phyloP scores from a whole-genome alignment of 2,329 filamentous ascomycete species.

The Microdochium paspali region DNA sequence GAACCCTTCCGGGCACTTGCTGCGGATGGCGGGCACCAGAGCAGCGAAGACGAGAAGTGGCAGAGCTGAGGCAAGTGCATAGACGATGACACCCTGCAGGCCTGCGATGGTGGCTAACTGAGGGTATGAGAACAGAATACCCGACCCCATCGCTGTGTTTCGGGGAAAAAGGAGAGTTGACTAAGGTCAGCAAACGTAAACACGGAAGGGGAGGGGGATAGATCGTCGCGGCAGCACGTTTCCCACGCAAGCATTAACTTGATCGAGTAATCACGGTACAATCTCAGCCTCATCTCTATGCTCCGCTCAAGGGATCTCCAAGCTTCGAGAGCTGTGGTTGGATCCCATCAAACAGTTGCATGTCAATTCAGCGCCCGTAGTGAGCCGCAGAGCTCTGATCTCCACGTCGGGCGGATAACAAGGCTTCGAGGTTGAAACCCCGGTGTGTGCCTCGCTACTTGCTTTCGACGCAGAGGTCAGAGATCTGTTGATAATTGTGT shows the following conservation, averaged over 20 bases:
- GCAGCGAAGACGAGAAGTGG: slow-evolving; percentile 67
- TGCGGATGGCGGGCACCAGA: slow-evolving; percentile 68
- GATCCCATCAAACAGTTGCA: slow-evolving; percentile 33
- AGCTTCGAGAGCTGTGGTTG: slow-evolving; percentile 28
- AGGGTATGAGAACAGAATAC: slow-evolving; percentile 75
- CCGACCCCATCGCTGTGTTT: slow-evolving; percentile 65
- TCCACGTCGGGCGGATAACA: slow-evolving; percentile 1
- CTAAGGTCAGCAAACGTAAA: slow-evolving; percentile 22
- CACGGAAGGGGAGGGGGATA: slow-evolving; percentile 18
- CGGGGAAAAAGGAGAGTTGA: slow-evolving; percentile 7
- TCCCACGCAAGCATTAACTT: slow-evolving; percentile 99
- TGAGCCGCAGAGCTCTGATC: slow-evolving; percentile 52
- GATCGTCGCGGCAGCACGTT: slow-evolving; percentile 83
- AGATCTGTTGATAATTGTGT: slow-evolving; percentile 28
- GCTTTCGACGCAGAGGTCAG: slow-evolving; percentile 2
- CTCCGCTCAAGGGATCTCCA: slow-evolving; percentile 26
- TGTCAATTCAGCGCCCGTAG: slow-evolving; percentile 72
- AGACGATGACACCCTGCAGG: slow-evolving; percentile 69
- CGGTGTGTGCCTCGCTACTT: background rate
- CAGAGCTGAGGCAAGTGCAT: slow-evolving; percentile 62
- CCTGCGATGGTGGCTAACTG: slow-evolving; percentile 71
- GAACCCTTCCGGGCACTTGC: slow-evolving; percentile 74
- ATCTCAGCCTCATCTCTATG: slow-evolving; percentile 72
- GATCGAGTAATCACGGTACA: slow-evolving; percentile 94
- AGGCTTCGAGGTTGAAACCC: background rate